Evolutionary conservation across 169 alveolate genomes (phyloP).

Genomic region (Gregarina niphandrodes): DNA sequence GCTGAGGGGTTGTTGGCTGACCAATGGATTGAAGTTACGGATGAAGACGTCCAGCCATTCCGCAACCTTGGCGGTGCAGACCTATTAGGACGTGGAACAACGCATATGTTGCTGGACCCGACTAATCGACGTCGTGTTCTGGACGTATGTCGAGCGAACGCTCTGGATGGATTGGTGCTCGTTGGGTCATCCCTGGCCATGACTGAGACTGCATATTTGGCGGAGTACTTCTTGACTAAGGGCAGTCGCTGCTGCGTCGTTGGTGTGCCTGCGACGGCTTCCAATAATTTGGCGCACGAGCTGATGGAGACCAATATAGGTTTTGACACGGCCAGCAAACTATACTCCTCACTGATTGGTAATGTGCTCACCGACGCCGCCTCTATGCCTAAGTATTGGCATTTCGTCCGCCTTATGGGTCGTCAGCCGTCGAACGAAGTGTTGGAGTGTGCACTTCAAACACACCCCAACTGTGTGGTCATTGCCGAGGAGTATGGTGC

Average conservation of each 20-base stretch:
- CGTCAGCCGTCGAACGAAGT: constrained; percentile 44
- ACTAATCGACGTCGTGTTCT: constrained; percentile 30
- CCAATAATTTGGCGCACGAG: constrained; percentile 34
- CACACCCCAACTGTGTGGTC: constrained; percentile 82
- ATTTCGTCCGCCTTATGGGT: constrained; percentile 86
- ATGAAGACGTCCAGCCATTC: constrained; percentile 51
- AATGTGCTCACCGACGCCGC: constrained; percentile 90
- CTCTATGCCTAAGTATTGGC: constrained; percentile 91
- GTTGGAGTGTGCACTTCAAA: constrained; percentile 66
- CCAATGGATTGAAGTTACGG: constrained; percentile 8
- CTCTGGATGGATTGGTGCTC: constrained; percentile 70
- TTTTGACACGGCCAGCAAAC: constrained; percentile 82
- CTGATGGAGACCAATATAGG: constrained; percentile 67
- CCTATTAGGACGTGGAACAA: constrained; percentile 36
- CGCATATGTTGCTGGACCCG: constrained; percentile 28
- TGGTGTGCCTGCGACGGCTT: constrained; percentile 75
- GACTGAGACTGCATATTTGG: constrained; percentile 51
- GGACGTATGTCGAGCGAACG: constrained; percentile 42
- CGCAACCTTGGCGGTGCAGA: constrained; percentile 86
- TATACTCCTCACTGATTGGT: constrained; percentile 82
- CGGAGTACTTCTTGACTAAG: constrained; percentile 52
- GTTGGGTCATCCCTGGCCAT: constrained; percentile 81
- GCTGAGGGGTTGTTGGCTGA: constrained; percentile 11
- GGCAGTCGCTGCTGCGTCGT: constrained; percentile 57
- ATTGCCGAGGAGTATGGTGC: constrained; percentile 82